phyloP scores from a whole-genome alignment of 805 yeast genomes.

The Yamadazyma ubonensis region DNA sequence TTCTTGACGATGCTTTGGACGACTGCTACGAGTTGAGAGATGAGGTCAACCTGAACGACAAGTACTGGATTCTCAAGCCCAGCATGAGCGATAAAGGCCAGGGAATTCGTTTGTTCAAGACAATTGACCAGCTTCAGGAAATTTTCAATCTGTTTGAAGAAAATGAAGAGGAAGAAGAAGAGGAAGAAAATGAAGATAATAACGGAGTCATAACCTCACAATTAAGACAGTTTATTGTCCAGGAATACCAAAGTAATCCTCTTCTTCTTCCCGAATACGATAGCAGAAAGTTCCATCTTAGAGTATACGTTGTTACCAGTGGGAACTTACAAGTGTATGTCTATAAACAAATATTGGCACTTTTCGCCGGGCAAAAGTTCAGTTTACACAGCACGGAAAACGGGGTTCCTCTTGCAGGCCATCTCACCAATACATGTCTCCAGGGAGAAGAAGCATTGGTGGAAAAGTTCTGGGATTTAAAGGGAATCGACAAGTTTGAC shows the following conservation, averaged over 20 bases:
- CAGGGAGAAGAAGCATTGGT: conserved; percentile 62
- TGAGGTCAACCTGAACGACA: conserved; percentile 61
- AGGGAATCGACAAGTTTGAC: conserved; percentile 34
- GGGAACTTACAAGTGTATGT: conserved; percentile 80
- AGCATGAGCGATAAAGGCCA: conserved; percentile 97
- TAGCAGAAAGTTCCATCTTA: conserved; percentile 80
- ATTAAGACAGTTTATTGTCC: conserved; percentile 86
- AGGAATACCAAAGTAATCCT: conserved; percentile 72
- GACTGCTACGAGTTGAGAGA: conserved; percentile 87
- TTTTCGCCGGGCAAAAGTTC: conserved; percentile 62
- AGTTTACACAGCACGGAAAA: conserved; percentile 22
- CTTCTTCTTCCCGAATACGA: conserved; percentile 59
- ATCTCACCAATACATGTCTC: conserved; percentile 90
- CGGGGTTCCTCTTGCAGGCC: conserved; percentile 58
- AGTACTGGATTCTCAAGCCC: conserved; percentile 89
- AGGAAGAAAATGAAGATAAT: conserved; percentile 27
- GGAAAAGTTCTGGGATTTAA: conserved; percentile 59
- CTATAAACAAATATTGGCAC: conserved; percentile 72
- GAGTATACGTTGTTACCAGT: conserved; percentile 75
- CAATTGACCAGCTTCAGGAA: conserved; percentile 74
- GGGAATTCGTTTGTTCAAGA: conserved; percentile 81
- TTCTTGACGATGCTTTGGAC: conserved; percentile 88
- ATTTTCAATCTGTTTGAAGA: conserved; percentile 87
- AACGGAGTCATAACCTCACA: conserved; percentile 82
- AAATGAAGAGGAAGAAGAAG: conserved; percentile 61